Conservation (phyloP, 495 filamentous ascomycete genomes). For the Glonium stellatum region DNA sequence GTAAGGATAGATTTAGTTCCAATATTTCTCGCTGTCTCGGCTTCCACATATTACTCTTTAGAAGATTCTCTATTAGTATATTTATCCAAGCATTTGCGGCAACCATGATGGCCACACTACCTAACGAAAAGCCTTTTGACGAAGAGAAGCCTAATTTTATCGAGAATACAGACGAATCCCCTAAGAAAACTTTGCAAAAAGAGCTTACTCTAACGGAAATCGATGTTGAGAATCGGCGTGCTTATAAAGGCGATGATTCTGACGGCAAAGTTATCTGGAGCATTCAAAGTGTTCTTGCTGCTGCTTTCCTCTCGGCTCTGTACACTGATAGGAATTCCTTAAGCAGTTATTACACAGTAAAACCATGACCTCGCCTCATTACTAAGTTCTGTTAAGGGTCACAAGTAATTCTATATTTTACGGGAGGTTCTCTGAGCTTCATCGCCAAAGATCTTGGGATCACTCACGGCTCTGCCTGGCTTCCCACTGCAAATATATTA, state of each 20-base stretch:
- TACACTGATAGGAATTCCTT: slow-evolving; percentile 26
- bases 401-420: slow-evolving; percentile 33
- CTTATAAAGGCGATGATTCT: slow-evolving; percentile 30
- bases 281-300: slow-evolving; percentile 18
- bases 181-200: slow-evolving; percentile 9
- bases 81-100: no score
- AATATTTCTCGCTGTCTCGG: no score
- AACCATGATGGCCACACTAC: not conserved
- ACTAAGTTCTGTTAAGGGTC: slow-evolving; percentile 29
- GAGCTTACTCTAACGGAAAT: slow-evolving; percentile 22
- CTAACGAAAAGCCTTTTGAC: not conserved
- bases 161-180: slow-evolving; percentile 9
- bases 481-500: slow-evolving; percentile 29
- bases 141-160: slow-evolving; percentile 11
- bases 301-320: slow-evolving; percentile 27
- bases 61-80: no score
- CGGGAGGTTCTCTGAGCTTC: slow-evolving; percentile 27
- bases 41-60: no score
- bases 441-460: slow-evolving; percentile 25
- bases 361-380: no score
- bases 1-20: no score
- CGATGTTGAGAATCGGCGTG: slow-evolving; percentile 25
- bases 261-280: slow-evolving; percentile 29
- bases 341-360: not conserved
- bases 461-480: slow-evolving; percentile 22